Conservation (phyloP, 345 rosid genomes). For the Corchorus capsularis region DNA sequence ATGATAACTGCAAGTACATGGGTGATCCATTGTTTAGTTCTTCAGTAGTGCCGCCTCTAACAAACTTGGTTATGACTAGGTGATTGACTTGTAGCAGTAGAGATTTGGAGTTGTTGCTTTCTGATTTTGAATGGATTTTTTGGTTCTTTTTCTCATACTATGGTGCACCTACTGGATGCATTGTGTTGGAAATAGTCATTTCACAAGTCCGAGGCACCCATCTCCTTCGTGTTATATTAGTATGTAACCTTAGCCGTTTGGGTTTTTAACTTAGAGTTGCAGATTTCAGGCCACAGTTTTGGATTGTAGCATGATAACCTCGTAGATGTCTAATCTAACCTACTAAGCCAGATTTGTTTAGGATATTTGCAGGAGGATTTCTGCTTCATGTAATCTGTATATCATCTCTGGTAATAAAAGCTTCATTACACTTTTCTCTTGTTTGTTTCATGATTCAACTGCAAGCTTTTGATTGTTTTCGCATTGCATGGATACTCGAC, state of each 20-base stretch:
- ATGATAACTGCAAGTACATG: constrained; percentile 64
- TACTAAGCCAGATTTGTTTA: constrained; percentile 6
- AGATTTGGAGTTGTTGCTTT: constrained; percentile 11
- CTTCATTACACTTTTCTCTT: neutral
- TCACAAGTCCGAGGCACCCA: constrained; percentile 25
- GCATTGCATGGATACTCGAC: neutral
- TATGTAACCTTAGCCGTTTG: constrained; percentile 33
- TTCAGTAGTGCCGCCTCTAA: constrained; percentile 48
- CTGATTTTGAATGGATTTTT: constrained; percentile 23
- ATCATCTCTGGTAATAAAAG: constrained; percentile 27
- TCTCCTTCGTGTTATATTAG: constrained; percentile 16
- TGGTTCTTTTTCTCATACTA: constrained; percentile 27
- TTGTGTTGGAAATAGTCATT: constrained; percentile 8
- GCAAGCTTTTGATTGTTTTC: no score
- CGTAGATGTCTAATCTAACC: constrained; percentile 34
- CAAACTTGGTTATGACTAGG: constrained; percentile 72
- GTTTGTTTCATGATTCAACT: neutral
- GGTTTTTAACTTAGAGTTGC: constrained; percentile 8
- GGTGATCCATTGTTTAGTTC: constrained; percentile 52
- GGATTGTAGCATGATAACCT: constrained; percentile 44
- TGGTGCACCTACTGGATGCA: neutral
- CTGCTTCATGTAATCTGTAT: constrained; percentile 28
- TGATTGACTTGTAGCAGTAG: constrained; percentile 32
- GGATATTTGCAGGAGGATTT: constrained; percentile 1
- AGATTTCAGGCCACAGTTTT: constrained; percentile 45